Base-by-base conservation (phyloP, 2,329 filamentous ascomycete genomes). In the Pseudophaeomoniella oleicola region DNA sequence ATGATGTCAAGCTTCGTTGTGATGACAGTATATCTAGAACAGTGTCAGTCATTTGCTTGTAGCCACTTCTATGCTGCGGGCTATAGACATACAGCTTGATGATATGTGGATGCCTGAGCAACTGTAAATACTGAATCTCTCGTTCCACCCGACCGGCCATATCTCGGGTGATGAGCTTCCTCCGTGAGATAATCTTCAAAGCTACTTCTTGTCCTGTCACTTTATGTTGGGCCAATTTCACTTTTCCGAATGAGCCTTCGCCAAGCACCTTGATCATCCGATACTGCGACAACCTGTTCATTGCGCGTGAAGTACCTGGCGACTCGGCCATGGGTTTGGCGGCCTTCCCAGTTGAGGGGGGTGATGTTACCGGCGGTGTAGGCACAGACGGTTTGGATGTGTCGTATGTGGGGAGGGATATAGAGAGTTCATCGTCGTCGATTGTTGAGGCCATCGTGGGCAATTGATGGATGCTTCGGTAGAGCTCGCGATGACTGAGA, bases 131-230 rank as follows among this genome's bases (percentile, higher is more conserved):
- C 58, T 94, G 87, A 49, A 98, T 98, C 67, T 98, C 90, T 48
- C 90, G 76, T 66, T 98, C 90, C 44, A 98, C 92, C 42, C 90
- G 76, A 42, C 90, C 90, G 37, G 92, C 87, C 90, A 98, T 96
- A 60, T 98, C 90, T 52, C 88, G 73, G 48, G 87, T 96, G 49
- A 94, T 85, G 52, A 98, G 72, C 66, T 94, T 93, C 66, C 90
- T 90, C 46, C 90, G 75, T 30, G 86, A 83, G 53, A 98, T 98
- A 54, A 96, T 94, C 70, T 98, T 98, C 54, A 98, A 72, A 17
- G 90, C 90, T 35, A 98, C 90, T 64, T 94, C 84, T 59, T 96
- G 87, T 45, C 83, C 83, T 47, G 84, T 96, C 47, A 86, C 78
- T 51, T 85, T 78, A 56, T 98, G 90, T 30, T 87, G 81, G 15